phyloP scores from a whole-genome alignment of 306 rosid genomes.

The Vachellia collinsii region DNA sequence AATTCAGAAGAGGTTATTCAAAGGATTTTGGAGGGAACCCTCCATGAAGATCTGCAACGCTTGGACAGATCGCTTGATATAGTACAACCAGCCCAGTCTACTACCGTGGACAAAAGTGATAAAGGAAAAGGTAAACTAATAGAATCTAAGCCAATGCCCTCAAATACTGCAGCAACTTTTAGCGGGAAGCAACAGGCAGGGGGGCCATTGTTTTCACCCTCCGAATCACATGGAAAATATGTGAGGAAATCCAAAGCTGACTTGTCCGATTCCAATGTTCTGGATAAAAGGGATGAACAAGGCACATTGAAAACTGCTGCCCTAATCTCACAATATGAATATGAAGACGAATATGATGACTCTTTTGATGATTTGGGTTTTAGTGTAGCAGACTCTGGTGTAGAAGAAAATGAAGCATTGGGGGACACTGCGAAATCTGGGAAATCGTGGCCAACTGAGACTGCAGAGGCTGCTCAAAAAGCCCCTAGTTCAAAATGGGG shows the following conservation, averaged over 20 bases:
- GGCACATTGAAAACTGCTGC: conserved; percentile 59
- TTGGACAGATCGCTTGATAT: conserved; percentile 72
- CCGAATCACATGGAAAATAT: conserved; percentile 69
- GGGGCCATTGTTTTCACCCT: conserved; percentile 56
- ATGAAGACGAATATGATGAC: conserved; percentile 96
- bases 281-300: conserved; percentile 56
- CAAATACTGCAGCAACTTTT: conserved; percentile 39
- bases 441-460: conserved; percentile 49
- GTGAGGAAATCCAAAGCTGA: conserved; percentile 73
- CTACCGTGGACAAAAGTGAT: conserved; percentile 50
- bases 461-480: conserved; percentile 50
- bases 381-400: conserved; percentile 80
- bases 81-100: conserved; percentile 56
- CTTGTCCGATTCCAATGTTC: conserved; percentile 44
- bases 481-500: conserved; percentile 82
- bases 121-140: conserved; percentile 86
- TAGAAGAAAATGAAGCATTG: conserved; percentile 64
- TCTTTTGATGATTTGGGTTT: conserved; percentile 97
- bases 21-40: conserved; percentile 92
- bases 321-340: conserved; percentile 72
- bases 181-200: conserved; percentile 48
- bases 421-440: conserved; percentile 43
- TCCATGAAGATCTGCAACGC: conserved; percentile 74
- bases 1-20: conserved; percentile 97
- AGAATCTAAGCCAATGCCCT: conserved; percentile 49